Conservation (phyloP, 441 rosid genomes). For the Populus hybrid region DNA sequence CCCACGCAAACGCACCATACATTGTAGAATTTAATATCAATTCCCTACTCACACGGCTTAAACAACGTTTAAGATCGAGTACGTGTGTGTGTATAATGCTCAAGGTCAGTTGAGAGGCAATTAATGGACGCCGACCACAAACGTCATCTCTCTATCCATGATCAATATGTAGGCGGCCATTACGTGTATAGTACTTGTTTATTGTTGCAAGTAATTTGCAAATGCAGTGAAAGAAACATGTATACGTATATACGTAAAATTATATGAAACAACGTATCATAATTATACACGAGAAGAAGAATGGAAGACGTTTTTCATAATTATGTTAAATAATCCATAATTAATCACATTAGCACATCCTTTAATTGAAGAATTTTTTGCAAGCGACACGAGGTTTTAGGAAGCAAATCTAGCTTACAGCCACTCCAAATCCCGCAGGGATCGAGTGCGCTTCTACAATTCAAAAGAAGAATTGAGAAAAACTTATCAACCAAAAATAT, state of each 20-base stretch:
- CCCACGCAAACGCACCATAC: neutral
- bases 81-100: neutral
- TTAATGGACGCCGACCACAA: constrained; percentile 11
- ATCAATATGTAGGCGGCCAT: neutral
- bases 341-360: neutral
- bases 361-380: neutral
- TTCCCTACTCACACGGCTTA: constrained; percentile 35
- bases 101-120: constrained; percentile 38
- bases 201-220: neutral
- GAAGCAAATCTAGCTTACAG: constrained; percentile 22
- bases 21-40: neutral
- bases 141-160: neutral
- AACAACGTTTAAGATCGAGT: constrained; percentile 14
- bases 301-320: neutral
- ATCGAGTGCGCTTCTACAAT: constrained; percentile 49
- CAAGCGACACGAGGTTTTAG: neutral
- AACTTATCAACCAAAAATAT: constrained; percentile 31
- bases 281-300: neutral
- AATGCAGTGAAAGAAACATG: too few relatives aligned
- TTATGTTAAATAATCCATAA: neutral
- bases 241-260: neutral
- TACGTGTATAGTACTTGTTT: neutral
- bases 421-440: constrained; percentile 56
- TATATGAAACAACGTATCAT: neutral
- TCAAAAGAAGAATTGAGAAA: constrained; percentile 16